Evolutionary conservation across 805 yeast genomes (phyloP), one percentile per base, ranked within the genome.

Genomic region (Myxozyma geophila): DNA sequence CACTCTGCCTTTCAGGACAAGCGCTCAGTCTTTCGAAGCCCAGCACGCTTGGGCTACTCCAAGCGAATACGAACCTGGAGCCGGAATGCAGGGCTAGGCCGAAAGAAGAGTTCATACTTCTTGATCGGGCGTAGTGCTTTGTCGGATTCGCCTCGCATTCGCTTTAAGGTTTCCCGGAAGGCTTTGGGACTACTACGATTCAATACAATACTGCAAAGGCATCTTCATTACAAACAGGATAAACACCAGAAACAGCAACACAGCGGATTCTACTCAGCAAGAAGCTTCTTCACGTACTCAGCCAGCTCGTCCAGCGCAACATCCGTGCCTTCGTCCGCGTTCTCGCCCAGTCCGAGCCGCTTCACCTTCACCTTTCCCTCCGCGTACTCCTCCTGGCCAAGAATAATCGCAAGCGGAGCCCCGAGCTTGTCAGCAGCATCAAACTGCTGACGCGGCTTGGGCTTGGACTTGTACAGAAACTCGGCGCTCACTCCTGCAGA

Each of bases 391-490:
- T 95, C 98, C 76, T 93, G 96, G 72, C 99, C 99, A 62, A 95
- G 81, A 70, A 95, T 95, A 50, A 95, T 96, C 12, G 95, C 97
- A 51, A 92, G 71, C 63, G 92, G 87, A 71, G 96, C 90, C 28
- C 97, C 98, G 1, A 91, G 80, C 78, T 90, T 92, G 72, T 95
- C 99, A 49, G 99, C 98, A 56, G 97, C 96, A 72, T 93, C 98
- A 69, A 95, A 95, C 79, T 95, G 99, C 77, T 93, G 95, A 76
- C 96, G 88, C 63, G 92, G 89, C 76, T 95, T 95, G 60, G 96
- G 96, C 80, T 95, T 95, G 60, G 90, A 84, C 78, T 95, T 95
- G 81, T 90, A 95, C 66, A 93, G 82, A 76, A 87, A 96, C 79
- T 95, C 99, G 53, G 96, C 82, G 75, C 90, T 96, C 68, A 95